Conservation (phyloP, 306 rosid species). For the Quercus gilva region DNA sequence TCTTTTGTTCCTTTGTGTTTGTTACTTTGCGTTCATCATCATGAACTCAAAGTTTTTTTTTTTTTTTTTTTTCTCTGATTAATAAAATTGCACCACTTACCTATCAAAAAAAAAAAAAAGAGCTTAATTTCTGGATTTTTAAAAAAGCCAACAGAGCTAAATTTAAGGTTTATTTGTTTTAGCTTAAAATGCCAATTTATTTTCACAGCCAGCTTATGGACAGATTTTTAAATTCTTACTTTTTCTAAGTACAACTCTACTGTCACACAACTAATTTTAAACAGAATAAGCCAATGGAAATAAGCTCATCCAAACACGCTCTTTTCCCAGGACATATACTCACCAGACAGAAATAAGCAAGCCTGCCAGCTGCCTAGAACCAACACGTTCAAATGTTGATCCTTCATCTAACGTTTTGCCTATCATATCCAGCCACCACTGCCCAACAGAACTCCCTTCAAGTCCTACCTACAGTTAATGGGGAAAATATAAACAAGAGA, state of each 20-base stretch:
- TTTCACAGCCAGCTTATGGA: too few relatives aligned
- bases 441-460: slow-evolving; percentile 97
- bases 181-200: too few relatives aligned
- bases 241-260: not conserved
- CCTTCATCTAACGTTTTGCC: slow-evolving; percentile 89
- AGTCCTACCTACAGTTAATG: slow-evolving; percentile 76
- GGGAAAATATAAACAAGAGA: slow-evolving; percentile 3
- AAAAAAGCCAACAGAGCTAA: slow-evolving; percentile 22
- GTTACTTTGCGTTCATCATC: too few relatives aligned
- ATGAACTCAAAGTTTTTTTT: too few relatives aligned
- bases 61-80: too few relatives aligned
- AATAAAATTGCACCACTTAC: too few relatives aligned
- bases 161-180: not conserved
- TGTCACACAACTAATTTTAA: too few relatives aligned
- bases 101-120: not conserved
- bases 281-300: too few relatives aligned
- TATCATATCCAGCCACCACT: slow-evolving; percentile 98
- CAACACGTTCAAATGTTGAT: slow-evolving; percentile 84
- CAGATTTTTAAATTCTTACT: too few relatives aligned
- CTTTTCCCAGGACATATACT: slow-evolving; percentile 31
- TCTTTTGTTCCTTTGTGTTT: too few relatives aligned
- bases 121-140: slow-evolving; percentile 22
- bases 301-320: too few relatives aligned
- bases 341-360: slow-evolving; percentile 92
- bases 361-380: slow-evolving; percentile 99